Conservation (phyloP, 257 asterid species). For the Fraxinus cuspidata region DNA sequence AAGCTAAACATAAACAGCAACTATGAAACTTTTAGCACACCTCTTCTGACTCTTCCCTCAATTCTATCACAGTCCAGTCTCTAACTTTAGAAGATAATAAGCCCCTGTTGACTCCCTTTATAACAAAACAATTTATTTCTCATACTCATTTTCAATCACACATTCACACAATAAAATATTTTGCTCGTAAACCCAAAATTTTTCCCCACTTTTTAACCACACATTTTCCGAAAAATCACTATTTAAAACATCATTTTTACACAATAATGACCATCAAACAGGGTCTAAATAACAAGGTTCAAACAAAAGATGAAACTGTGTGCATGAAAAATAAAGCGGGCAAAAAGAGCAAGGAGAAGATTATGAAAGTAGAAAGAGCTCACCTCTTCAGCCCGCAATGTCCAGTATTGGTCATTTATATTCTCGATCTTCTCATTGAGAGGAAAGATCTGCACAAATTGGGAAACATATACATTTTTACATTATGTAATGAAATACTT, state of each 20-base stretch:
- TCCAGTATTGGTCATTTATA: conserved; percentile 63
- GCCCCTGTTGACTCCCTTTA: too few species aligned
- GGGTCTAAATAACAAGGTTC: neutral
- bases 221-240: too few species aligned
- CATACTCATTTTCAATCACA: too few species aligned
- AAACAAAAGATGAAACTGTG: neutral
- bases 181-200: too few species aligned
- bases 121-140: too few species aligned
- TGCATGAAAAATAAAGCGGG: neutral
- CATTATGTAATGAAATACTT: neutral
- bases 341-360: conserved; percentile 30
- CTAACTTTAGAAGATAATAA: neutral
- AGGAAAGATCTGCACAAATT: conserved; percentile 58
- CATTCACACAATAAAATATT: too few species aligned
- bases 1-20: neutral
- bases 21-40: neutral
- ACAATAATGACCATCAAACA: too few species aligned
- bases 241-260: too few species aligned
- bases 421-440: conserved; percentile 53
- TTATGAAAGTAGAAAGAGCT: neutral
- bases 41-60: neutral
- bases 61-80: neutral
- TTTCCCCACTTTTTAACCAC: too few species aligned
- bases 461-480: neutral
- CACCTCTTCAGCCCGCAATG: conserved; percentile 69